These are phyloP conservation scores for Quercus glauca DNA, from an alignment of 306 rosid genomes.

Conservation along the genomic window DNA sequence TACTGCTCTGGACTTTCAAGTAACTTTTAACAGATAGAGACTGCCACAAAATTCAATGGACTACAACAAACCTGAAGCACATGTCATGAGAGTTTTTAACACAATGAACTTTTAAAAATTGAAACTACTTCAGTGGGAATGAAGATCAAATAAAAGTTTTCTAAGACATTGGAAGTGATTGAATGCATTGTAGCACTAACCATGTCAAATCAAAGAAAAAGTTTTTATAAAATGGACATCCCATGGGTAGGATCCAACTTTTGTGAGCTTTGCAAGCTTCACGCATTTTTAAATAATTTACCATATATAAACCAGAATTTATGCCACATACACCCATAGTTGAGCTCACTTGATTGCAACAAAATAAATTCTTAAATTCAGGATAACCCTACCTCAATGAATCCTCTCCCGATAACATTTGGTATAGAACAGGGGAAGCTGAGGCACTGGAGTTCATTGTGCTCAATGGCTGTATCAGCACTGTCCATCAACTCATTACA, in stretches of 20 bases:
- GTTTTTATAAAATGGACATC: neutral
- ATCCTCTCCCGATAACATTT: slow-evolving; percentile 69
- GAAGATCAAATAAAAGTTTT: neutral
- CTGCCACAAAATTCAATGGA: neutral
- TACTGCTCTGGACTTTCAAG: neutral
- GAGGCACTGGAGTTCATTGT: slow-evolving; percentile 46
- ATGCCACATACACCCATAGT: neutral
- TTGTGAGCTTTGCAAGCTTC: neutral
- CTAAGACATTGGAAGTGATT: neutral
- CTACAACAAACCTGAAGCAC: neutral
- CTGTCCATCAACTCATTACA: slow-evolving; percentile 51
- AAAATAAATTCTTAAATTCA: neutral
- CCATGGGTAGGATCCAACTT: neutral
- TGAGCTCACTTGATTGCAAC: neutral
- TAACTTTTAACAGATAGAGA: neutral
- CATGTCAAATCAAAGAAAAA: neutral
- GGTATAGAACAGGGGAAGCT: slow-evolving; percentile 69
- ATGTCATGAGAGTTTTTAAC: neutral
- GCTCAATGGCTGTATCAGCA: slow-evolving; percentile 32
- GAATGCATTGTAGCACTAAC: neutral
- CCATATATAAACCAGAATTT: neutral
- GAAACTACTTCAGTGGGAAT: neutral
- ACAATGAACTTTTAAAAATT: neutral
- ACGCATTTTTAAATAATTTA: neutral
- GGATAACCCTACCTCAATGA: slow-evolving; percentile 61